Evolutionary conservation across 345 rosid genomes (phyloP).

Genomic region (Corchorus olitorius): DNA sequence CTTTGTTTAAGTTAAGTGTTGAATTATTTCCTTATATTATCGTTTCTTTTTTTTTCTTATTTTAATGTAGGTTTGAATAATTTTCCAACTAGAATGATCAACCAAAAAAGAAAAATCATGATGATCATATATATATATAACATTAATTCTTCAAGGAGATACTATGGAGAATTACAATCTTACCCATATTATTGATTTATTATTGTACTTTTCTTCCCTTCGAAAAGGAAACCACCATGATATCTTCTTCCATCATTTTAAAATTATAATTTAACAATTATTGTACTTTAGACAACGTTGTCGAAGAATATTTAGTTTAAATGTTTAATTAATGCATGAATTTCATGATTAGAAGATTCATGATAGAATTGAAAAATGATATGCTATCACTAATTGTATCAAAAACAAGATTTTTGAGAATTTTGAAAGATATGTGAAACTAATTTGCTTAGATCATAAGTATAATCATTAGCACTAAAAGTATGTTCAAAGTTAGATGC

Average conservation of each 20-base stretch:
- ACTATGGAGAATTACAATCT: background rate
- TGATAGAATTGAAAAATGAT: background rate
- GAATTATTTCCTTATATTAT: background rate
- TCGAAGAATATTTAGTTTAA: background rate
- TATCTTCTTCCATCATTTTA: background rate
- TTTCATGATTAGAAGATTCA: background rate
- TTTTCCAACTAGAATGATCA: background rate
- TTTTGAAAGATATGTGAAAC: background rate
- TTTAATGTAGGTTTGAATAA: background rate
- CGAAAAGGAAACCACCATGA: background rate
- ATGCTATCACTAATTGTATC: background rate
- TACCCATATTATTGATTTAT: background rate
- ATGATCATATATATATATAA: too few species aligned
- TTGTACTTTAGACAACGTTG: background rate
- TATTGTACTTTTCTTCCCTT: background rate
- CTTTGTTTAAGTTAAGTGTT: background rate
- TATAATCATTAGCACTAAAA: conserved; percentile 7
- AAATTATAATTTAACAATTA: background rate
- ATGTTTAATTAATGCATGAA: background rate
- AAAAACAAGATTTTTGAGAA: background rate
- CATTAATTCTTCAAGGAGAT: background rate
- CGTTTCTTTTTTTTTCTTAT: too few species aligned
- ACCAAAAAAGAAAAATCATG: too few species aligned
- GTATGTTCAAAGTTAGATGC: background rate
- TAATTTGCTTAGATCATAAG: conserved; percentile 8